A percentile compares a stretch with the other conserved stretches of the same genome.
Evolutionary conservation across 768 basidiomycete genomes (phyloP).

Genomic region (Psilocybe sp.): DNA sequence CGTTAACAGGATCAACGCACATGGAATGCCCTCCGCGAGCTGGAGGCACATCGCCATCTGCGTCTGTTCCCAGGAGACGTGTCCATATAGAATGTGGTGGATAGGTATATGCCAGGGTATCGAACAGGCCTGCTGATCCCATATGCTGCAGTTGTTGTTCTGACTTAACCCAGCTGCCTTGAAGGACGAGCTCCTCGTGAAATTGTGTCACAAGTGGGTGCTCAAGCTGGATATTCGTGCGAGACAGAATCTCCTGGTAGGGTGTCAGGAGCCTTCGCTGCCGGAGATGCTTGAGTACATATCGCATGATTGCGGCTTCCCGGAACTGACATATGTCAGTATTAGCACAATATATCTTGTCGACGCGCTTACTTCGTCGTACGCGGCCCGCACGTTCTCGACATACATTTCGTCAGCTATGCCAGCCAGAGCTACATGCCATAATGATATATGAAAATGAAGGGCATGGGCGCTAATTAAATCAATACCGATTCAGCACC

Average conservation of each 20-base stretch:
- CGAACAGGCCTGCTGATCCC: conserved; percentile 58
- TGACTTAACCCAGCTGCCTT: conserved; percentile 59
- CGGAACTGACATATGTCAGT: conserved; percentile 44
- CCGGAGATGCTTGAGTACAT: conserved; percentile 74
- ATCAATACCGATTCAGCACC: neutral
- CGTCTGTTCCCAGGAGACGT: conserved; percentile 55
- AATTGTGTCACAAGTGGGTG: conserved; percentile 69
- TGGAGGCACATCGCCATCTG: conserved; percentile 63
- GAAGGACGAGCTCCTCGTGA: conserved; percentile 60
- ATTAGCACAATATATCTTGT: neutral
- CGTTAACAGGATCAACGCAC: conserved; percentile 67
- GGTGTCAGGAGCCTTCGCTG: conserved; percentile 70
- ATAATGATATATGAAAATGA: conserved; percentile 78
- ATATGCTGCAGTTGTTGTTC: conserved; percentile 52
- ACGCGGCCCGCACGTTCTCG: conserved; percentile 45
- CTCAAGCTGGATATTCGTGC: conserved; percentile 57
- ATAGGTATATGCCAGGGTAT: conserved; percentile 51
- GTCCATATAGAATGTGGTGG: conserved; percentile 64
- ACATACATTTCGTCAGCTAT: conserved; percentile 55
- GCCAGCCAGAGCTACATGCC: conserved; percentile 67
- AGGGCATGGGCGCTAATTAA: conserved; percentile 59
- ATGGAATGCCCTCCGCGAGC: conserved; percentile 79
- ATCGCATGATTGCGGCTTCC: conserved; percentile 62
- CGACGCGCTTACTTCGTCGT: conserved; percentile 56
- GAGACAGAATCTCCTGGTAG: conserved; percentile 54